Evolutionary conservation across 169 alveolate genomes (phyloP).

Genomic region (Plasmodium blacklocki): DNA sequence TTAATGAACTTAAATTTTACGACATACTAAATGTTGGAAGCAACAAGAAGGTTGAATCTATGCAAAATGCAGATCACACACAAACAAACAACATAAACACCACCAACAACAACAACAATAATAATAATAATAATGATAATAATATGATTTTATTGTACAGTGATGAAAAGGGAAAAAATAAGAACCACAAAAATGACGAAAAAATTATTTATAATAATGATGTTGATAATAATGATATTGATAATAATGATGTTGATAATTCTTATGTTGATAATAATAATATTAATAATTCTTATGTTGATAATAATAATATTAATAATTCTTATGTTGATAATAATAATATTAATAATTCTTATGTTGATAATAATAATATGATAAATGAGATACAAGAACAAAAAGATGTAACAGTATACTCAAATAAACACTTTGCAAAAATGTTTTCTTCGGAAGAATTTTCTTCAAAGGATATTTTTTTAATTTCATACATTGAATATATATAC

Average conservation of each 20-base stretch:
- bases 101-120: neutral
- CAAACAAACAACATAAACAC: neutral
- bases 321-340: too few species aligned
- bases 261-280: too few species aligned
- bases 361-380: neutral
- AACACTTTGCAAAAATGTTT: neutral
- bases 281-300: too few species aligned
- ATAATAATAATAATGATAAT: neutral
- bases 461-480: slow-evolving; percentile 26
- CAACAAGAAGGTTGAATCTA: too few species aligned
- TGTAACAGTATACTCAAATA: neutral
- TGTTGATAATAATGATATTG: too few species aligned
- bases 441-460: neutral
- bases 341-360: too few species aligned
- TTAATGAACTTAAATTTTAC: slow-evolving; percentile 26
- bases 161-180: neutral
- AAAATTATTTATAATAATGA: neutral
- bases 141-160: neutral
- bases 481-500: slow-evolving; percentile 70
- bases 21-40: neutral
- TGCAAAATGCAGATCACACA: neutral
- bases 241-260: too few species aligned
- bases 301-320: too few species aligned
- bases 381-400: neutral
- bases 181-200: neutral